Evolutionary conservation across 75 land plant species (phyloP).

Genomic region (Pinus tabuliformis): DNA sequence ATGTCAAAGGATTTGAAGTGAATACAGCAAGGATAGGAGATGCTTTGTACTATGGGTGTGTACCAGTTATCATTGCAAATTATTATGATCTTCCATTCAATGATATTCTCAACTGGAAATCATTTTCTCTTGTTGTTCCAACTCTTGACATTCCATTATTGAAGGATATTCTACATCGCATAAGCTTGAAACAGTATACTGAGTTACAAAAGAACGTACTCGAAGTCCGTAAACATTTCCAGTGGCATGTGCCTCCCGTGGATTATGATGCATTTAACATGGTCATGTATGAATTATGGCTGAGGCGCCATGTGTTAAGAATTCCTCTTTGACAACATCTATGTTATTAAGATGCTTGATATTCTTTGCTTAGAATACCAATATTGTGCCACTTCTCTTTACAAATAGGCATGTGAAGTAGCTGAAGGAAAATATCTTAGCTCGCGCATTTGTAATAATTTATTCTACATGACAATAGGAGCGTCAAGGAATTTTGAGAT

Average conservation of each 20-base stretch:
- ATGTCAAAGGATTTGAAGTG: slow-evolving; percentile 79
- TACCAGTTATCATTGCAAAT: slow-evolving; percentile 72
- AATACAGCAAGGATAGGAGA: slow-evolving; percentile 76
- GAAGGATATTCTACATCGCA: slow-evolving; percentile 44
- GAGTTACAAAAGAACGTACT: slow-evolving; percentile 46
- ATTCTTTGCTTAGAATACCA: no score
- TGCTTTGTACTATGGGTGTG: slow-evolving; percentile 65
- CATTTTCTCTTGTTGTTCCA: slow-evolving; percentile 64
- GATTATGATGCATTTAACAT: slow-evolving; percentile 72
- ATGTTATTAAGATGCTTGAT: not conserved
- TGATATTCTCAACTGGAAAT: slow-evolving; percentile 65
- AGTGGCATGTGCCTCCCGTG: slow-evolving; percentile 43
- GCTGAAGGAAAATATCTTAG: no score
- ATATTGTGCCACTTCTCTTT: no score
- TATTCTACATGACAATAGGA: no score
- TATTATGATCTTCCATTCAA: slow-evolving; percentile 75
- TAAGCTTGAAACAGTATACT: slow-evolving; percentile 33
- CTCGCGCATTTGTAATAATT: no score
- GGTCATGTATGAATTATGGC: slow-evolving; percentile 85
- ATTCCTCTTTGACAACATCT: slow-evolving; percentile 6
- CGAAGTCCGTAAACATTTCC: slow-evolving; percentile 64
- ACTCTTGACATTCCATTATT: slow-evolving; percentile 57
- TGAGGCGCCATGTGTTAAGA: slow-evolving; percentile 45
- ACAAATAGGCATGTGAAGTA: no score
- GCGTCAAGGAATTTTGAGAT: no score